Base-by-base conservation (phyloP, 345 rosid genomes). In the Stellera chamaejasme region DNA sequence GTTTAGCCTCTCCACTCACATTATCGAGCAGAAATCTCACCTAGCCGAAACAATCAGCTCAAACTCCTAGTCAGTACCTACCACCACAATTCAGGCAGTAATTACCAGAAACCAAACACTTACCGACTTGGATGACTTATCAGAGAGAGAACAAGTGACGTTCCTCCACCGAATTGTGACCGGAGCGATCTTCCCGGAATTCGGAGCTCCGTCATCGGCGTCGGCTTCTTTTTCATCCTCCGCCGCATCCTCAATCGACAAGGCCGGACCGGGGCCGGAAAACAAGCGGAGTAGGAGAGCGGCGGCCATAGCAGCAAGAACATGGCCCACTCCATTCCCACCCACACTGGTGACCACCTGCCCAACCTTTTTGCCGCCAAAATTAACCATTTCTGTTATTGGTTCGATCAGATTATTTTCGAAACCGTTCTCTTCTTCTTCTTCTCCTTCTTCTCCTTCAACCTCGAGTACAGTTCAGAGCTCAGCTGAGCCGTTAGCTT, bases 1-100 rank as follows among this genome's bases (percentile, higher is more conserved):
- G 99, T 71, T 79, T 82, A 3, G 97, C 97, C 75, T 88, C 96
- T 69, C 99, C 99, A 27, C 84, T 68, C 13, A 93, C 87, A 56
- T 88, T 76, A n/a, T 83, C 75, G 26, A 93, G 74, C 82, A 93
- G 60, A 76, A 93, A 93, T 27, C 94, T 70, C 69, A 86, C 84
- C 99, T 88, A 67, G 56, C 65, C 49, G 14, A 66, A 62, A 41
- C 4, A 61, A 53, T 11, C 27, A 32, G 39, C 39, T 32, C 39
- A 32, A 32, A 32, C 39, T 32, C 39, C 7, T 32, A 32, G 7
- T 32, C 5, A 8, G 7, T 32, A 5, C 9, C 39, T 32, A 5
- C 9, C 39, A 48, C 13, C 27, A 2, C 6, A 13, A 49, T 12
- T 6, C 1, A 55, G 5, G 41, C 4, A 9, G 42, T 2, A 10